These are phyloP conservation scores for Rhodotorula toruloides DNA, from an alignment of 768 basidiomycete species.

Conservation along the genomic window DNA sequence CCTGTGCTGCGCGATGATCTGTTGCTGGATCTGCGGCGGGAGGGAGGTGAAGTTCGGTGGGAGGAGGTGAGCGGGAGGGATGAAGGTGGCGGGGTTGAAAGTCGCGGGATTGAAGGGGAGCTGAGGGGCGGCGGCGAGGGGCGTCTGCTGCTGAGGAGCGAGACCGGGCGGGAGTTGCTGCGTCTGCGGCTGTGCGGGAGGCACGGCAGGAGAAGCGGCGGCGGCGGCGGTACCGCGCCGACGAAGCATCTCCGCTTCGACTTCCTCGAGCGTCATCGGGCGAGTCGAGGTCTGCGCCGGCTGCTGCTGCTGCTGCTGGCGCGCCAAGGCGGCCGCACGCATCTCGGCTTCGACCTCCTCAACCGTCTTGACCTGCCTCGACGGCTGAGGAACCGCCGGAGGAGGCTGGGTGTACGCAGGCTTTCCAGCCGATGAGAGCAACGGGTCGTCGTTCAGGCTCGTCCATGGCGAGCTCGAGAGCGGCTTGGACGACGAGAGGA, in stretches of 20 bases:
- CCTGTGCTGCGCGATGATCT: slow-evolving; percentile 1
- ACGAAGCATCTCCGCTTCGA: slow-evolving; percentile 43
- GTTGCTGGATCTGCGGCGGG: slow-evolving; percentile 11
- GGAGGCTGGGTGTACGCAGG: slow-evolving; percentile 15
- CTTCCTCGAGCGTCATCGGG: slow-evolving; percentile 42
- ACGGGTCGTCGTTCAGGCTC: slow-evolving; percentile 34
- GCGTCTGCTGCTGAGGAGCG: slow-evolving; percentile 66
- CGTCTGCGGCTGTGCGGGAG: slow-evolving; percentile 56
- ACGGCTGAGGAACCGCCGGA: neutral
- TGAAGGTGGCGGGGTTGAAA: slow-evolving; percentile 21
- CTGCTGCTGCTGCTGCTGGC: neutral
- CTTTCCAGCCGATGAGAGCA: slow-evolving; percentile 14
- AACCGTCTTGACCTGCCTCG: slow-evolving; percentile 39
- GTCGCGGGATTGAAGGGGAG: slow-evolving; percentile 22
- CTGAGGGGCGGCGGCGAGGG: slow-evolving; percentile 63
- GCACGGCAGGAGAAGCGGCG: slow-evolving; percentile 57
- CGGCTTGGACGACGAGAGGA: neutral
- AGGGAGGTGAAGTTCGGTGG: neutral
- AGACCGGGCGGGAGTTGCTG: slow-evolving; percentile 57
- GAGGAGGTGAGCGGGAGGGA: neutral
- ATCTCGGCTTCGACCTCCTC: slow-evolving; percentile 47
- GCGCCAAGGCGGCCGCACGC: slow-evolving; percentile 6
- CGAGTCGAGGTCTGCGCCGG: neutral
- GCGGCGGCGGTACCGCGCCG: slow-evolving; percentile 46
- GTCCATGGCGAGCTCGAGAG: slow-evolving; percentile 24